Evolutionary conservation across 1,284 basidiomycete genomes (phyloP), one percentile per base, ranked within the genome.

Genomic region (Coniophora puteana): DNA sequence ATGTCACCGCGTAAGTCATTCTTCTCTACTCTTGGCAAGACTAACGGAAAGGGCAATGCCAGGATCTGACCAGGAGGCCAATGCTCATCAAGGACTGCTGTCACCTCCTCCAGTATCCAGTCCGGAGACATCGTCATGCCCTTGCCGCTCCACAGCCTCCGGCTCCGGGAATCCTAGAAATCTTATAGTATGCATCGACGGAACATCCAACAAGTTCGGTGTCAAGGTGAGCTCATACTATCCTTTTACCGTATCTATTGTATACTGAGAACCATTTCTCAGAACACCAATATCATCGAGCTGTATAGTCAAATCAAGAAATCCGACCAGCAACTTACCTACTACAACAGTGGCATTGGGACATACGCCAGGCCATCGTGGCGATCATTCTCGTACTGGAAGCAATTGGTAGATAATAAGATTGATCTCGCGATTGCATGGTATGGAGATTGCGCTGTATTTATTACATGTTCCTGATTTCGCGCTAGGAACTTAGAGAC

Each of bases 281-380:
- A 67, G 63, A 66, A 61, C 33, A 64, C 62, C 6, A 65, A 65
- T 36, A 63, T 67, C 14, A 39, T 65, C 41, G 63, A 66, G 36
- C 48, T 65, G 20, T 68, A 63, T 36, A 57, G 51, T 38, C 52
- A 52, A 18, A 48, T 66, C 36, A 39, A 49, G 12, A 66, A 65
- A 49, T 46, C 36, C 33, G 51, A 57, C 1, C 30, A 41, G 0
- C 63, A 66, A 23, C 51, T 63, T 29, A 59, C 59, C 13, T 68
- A 62, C 42, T 66, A 66, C 44, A 58, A 57, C 42, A 66, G 62
- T 26, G 66, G 65, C 5, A 55, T 68, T 12, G 65, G 63, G 2
- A 40, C 63, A 3, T 52, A 53, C 31, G 55, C 58, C 26, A 55
- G 53, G 25, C 38, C 53, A 5, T 52, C 49, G 8, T 28, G 43